Conservation (phyloP, 352 stramenopile genomes). For the Pythium brassicae region DNA sequence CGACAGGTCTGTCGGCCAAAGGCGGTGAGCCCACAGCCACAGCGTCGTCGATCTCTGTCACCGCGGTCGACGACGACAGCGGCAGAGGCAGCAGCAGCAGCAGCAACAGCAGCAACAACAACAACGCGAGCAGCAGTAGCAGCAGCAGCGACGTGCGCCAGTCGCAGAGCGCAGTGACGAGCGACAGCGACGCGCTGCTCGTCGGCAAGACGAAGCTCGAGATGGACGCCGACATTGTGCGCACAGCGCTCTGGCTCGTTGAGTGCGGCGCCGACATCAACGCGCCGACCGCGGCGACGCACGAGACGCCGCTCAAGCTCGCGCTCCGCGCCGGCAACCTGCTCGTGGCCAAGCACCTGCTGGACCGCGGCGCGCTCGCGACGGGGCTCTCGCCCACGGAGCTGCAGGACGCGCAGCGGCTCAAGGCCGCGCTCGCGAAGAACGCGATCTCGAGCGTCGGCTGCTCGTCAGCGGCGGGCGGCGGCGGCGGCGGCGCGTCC, state of each 20-base stretch:
- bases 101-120: constrained; percentile 6
- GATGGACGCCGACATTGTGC: constrained; percentile 48
- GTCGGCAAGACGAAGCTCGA: constrained; percentile 35
- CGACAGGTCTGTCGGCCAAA: neutral
- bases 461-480: constrained; percentile 11
- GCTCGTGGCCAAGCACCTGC: constrained; percentile 44
- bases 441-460: constrained; percentile 58
- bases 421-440: constrained; percentile 54
- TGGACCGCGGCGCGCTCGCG: constrained; percentile 48
- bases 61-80: constrained; percentile 21
- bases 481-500: neutral
- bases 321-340: constrained; percentile 46
- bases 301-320: constrained; percentile 56
- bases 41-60: constrained; percentile 27
- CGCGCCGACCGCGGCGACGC: constrained; percentile 27
- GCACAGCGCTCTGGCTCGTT: constrained; percentile 66
- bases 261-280: constrained; percentile 74
- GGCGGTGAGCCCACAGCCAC: constrained; percentile 23
- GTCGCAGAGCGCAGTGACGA: neutral
- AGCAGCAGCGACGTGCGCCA: constrained; percentile 16
- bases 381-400: constrained; percentile 35
- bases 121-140: constrained; percentile 26
- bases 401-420: constrained; percentile 35
- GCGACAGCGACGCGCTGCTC: constrained; percentile 1
- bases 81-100: neutral